These are phyloP conservation scores for Dichotomopilus funicola DNA, from an alignment of 2,329 filamentous ascomycete genomes.

Conservation along the genomic window DNA sequence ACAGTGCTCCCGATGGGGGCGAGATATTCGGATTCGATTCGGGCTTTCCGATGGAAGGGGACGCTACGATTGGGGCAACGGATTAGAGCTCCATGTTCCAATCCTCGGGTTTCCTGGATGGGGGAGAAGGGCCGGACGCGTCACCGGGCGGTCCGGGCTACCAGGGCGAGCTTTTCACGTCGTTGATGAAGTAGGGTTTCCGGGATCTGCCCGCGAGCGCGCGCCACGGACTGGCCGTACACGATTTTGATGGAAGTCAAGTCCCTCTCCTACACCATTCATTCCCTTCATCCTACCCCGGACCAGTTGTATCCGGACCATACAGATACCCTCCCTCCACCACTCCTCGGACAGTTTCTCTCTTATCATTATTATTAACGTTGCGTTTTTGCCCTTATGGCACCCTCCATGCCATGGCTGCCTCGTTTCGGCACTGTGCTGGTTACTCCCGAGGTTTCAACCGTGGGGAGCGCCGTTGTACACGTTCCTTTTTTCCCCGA, in stretches of 20 bases:
- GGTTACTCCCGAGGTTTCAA: background rate
- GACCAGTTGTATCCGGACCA: background rate
- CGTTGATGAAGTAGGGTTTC: too few relatives aligned
- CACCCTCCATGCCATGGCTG: background rate
- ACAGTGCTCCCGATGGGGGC: conserved; percentile 44
- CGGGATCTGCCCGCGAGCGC: too few relatives aligned
- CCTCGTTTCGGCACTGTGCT: conserved; percentile 1
- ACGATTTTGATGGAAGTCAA: background rate
- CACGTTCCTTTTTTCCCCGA: conserved; percentile 4
- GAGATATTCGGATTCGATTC: conserved; percentile 50
- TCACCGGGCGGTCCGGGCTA: background rate
- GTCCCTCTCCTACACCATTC: background rate
- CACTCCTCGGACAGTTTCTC: background rate
- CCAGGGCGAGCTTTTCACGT: too few relatives aligned
- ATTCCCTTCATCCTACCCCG: too few relatives aligned
- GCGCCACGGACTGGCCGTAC: background rate
- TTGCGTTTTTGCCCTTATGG: background rate
- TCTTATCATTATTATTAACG: background rate
- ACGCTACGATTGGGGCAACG: conserved; percentile 50
- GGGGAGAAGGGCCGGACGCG: too few relatives aligned
- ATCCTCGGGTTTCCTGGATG: background rate
- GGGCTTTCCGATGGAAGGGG: conserved; percentile 48
- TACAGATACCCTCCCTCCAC: background rate
- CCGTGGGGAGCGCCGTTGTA: conserved; percentile 2
- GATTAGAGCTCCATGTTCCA: conserved; percentile 36